Evolutionary conservation across 768 basidiomycete genomes (phyloP).

Genomic region (Pleurotus pulmonarius): DNA sequence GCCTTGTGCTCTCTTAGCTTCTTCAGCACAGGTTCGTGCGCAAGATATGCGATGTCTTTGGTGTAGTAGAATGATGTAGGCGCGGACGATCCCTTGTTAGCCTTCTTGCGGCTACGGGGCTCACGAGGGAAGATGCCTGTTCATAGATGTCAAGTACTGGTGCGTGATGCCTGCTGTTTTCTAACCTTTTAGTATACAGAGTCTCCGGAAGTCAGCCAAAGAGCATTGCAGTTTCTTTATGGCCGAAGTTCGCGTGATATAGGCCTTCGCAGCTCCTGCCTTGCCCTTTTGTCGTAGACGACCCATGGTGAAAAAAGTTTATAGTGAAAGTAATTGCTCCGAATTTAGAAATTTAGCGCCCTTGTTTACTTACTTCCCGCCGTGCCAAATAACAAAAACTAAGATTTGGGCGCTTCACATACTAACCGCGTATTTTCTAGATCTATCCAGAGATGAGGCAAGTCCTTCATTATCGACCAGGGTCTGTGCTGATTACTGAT

Average conservation of each 20-base stretch:
- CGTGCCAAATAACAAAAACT: background rate
- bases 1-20: slow-evolving; percentile 97
- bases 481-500: background rate
- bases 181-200: slow-evolving; percentile 96
- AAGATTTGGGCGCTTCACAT: background rate
- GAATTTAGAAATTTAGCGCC: background rate
- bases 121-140: slow-evolving; percentile 97
- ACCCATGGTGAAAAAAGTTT: slow-evolving; percentile 48
- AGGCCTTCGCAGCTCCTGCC: slow-evolving; percentile 88
- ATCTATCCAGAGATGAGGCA: background rate
- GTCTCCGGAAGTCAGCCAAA: slow-evolving; percentile 90
- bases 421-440: background rate
- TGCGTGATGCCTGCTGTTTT: slow-evolving; percentile 7
- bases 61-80: slow-evolving; percentile 98
- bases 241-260: slow-evolving; percentile 85
- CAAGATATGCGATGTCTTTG: slow-evolving; percentile 96
- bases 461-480: background rate
- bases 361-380: background rate
- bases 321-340: background rate
- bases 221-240: slow-evolving; percentile 97
- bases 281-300: slow-evolving; percentile 82
- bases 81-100: slow-evolving; percentile 96
- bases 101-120: slow-evolving; percentile 85
- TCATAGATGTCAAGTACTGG: slow-evolving; percentile 11
- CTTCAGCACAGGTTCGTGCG: slow-evolving; percentile 92